Base-by-base conservation (phyloP, 1,139 yeast genomes). In the Saccharomycopsis hybrid region DNA sequence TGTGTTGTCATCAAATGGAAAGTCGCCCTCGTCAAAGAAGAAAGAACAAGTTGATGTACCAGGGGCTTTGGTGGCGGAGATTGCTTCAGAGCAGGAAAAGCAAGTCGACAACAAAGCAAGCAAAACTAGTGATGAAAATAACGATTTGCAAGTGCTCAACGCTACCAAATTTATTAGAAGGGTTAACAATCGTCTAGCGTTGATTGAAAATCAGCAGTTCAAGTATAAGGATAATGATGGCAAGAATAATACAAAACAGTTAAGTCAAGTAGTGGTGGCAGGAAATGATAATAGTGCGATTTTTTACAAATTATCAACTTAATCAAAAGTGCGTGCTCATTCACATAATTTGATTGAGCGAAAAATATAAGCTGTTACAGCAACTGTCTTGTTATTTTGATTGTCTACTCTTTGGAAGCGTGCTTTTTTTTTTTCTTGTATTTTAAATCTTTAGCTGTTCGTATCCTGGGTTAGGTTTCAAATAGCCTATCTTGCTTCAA, bases 271-370 rank as follows among this genome's bases (percentile, higher is more conserved):
- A 4, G 62, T 84, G 2, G 75, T 72, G 43, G 85, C 90, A 3
- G 89, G 92, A 8, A 77, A 70, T 24, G 72, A 73, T 47, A 69
- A 77, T 41, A 76, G 86, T 29, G 90, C 85, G 32, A 73, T 86
- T 41, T 85, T 70, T 64, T 85, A 85, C 65, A 36, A 18, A 18
- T 18, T 18, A 18, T 18, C 18, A 18, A 18, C 18, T 18, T 18
- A 18, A 18, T 18, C 18, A 18, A 18, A 18, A 18, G 18, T 18
- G 18, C 18, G 18, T 18, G 18, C 18, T 18, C 18, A 18, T 18
- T 18, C 18, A 18, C 18, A 18, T 18, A 18, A 18, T 18, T 18
- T 18, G 18, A 18, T 18, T 18, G 18, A 18, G 18, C 18, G 18
- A 18, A 18, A 18, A 18, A 18, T 18, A 18, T 18, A 18, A 18